phyloP scores from a whole-genome alignment of 805 yeast genomes.

The Candida railenensis region DNA sequence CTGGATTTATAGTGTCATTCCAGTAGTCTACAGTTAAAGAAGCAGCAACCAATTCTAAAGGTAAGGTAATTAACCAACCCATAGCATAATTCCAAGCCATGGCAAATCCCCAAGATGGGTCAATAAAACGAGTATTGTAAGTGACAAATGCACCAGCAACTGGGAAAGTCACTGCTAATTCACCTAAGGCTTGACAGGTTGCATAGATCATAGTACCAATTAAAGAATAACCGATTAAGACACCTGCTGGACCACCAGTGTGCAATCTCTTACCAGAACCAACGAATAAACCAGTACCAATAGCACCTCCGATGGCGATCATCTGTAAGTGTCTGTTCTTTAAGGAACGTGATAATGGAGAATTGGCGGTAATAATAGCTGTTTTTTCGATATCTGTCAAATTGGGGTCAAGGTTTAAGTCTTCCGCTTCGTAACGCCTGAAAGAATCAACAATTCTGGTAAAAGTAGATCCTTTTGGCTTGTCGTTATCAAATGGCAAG shows the following conservation, averaged over 20 bases:
- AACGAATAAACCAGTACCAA: slow-evolving; percentile 68
- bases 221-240: slow-evolving; percentile 55
- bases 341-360: slow-evolving; percentile 56
- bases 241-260: slow-evolving; percentile 64
- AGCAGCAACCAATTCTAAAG: slow-evolving; percentile 57
- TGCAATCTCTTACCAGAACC: slow-evolving; percentile 60
- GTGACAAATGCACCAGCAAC: slow-evolving; percentile 64
- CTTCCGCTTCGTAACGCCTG: slow-evolving; percentile 3
- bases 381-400: slow-evolving; percentile 29
- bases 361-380: slow-evolving; percentile 40
- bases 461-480: not conserved
- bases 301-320: slow-evolving; percentile 67
- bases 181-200: slow-evolving; percentile 63
- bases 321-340: slow-evolving; percentile 62
- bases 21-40: slow-evolving; percentile 56
- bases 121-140: slow-evolving; percentile 59
- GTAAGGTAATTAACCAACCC: slow-evolving; percentile 42
- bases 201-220: slow-evolving; percentile 56
- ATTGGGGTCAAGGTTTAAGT: slow-evolving; percentile 13
- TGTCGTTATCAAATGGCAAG: not conserved
- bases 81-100: slow-evolving; percentile 33
- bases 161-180: slow-evolving; percentile 59
- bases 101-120: slow-evolving; percentile 63
- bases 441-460: slow-evolving; percentile 2
- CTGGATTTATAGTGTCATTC: slow-evolving; percentile 50